Evolutionary conservation across 2,329 filamentous ascomycete species (phyloP).

Genomic region (Basipetospora chlamydospora): DNA sequence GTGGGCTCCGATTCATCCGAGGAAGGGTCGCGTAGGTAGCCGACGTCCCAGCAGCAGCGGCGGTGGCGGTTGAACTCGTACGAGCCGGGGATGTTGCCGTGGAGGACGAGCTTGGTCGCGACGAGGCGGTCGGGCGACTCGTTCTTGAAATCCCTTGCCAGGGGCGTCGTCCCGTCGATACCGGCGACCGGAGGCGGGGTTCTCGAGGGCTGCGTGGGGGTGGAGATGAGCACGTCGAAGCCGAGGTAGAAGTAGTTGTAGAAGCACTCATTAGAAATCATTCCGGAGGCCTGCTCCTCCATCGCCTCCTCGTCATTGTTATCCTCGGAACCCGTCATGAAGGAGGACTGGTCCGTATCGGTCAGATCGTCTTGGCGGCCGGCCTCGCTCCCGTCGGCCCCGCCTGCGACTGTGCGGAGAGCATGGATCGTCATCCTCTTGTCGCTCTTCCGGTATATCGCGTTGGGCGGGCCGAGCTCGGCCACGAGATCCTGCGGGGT

Average conservation of each 20-base stretch:
- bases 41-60: slow-evolving; percentile 72
- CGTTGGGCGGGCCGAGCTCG: slow-evolving; percentile 83
- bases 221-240: slow-evolving; percentile 85
- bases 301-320: slow-evolving; percentile 42
- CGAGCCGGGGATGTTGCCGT: slow-evolving; percentile 87
- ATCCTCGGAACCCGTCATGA: slow-evolving; percentile 57
- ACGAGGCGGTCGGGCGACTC: slow-evolving; percentile 52
- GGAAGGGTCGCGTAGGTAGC: slow-evolving; percentile 28
- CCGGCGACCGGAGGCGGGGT: slow-evolving; percentile 35
- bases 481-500: slow-evolving; percentile 84
- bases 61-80: slow-evolving; percentile 95
- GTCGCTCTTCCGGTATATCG: slow-evolving; percentile 85
- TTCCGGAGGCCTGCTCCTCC: slow-evolving; percentile 38
- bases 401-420: slow-evolving; percentile 27
- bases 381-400: slow-evolving; percentile 9
- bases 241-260: slow-evolving; percentile 97
- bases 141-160: slow-evolving; percentile 20
- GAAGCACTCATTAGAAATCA: slow-evolving; percentile 62
- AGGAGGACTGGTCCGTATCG: slow-evolving; percentile 64
- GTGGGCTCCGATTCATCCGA: slow-evolving; percentile 17
- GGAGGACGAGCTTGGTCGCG: slow-evolving; percentile 81
- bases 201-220: slow-evolving; percentile 50
- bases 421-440: slow-evolving; percentile 78
- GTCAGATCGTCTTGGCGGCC: slow-evolving; percentile 41
- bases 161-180: slow-evolving; percentile 5